Base-by-base conservation (phyloP, 2,329 filamentous ascomycete genomes). In the Pyricularia sp. region DNA sequence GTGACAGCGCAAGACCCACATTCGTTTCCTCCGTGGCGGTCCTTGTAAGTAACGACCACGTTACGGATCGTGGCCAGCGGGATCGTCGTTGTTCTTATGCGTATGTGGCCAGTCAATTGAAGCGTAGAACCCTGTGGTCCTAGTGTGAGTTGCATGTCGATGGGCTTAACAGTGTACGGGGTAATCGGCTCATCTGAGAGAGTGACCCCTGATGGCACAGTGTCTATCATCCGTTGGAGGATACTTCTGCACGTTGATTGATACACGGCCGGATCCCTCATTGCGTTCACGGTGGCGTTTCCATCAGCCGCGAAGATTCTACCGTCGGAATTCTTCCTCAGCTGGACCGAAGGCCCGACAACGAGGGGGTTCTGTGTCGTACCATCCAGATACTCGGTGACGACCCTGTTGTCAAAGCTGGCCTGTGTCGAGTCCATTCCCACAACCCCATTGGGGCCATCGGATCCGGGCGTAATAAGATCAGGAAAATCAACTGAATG, bases 161-260 rank as follows among this genome's bases (percentile, higher is more conserved):
- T 83, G 3, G 87, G 87, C 78, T 89, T 90, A 73, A 88, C 81
- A 20, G 81, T 81, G 75, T 89, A 89, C 0, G 86, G 85, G 11
- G 77, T 76, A 69, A 89, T 82, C 2, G 83, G 79, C 42, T 50
- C 42, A 66, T 83, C 82, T 0, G 83, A 82, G 3, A 89, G 80
- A 0, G 77, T 78, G 3, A 87, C 83, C 3, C 78, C 79, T 2
- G 76, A 73, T 2, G 86, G 86, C 0, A 89, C 86, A 4, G 83
- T 80, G n/a, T 90, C 85, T 70, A 89, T 86, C 86, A 89, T 85
- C 74, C 83, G 84, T 73, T 86, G 84, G 58, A 89, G 76, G 23
- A 88, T 80, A 4, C 75, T 78, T 71, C 80, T 77, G 75, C 87
- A 90, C 23, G 79, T 77, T 25, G 73, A 79, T 58, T 77, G 77